Evolutionary conservation across 768 basidiomycete genomes (phyloP).

Genomic region (Kwoniella heveanensis): DNA sequence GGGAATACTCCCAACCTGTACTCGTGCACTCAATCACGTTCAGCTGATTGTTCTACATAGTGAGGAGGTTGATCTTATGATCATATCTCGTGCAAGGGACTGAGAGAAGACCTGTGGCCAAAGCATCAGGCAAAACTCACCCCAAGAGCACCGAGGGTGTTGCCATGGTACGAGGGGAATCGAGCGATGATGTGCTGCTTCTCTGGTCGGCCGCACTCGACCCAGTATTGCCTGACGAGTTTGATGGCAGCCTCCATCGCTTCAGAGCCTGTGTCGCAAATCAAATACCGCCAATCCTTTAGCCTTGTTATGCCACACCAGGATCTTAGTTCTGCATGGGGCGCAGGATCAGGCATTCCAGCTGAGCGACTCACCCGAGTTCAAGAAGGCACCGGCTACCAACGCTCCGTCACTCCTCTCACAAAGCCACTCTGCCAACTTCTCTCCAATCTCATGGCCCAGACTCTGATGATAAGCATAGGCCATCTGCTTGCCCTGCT

Average conservation of each 20-base stretch:
- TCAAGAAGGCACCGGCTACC: slow-evolving; percentile 19
- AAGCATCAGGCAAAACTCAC: too few relatives aligned
- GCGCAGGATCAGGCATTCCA: too few relatives aligned
- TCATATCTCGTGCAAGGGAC: too few relatives aligned
- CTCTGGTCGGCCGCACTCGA: slow-evolving; percentile 25
- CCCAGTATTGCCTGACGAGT: slow-evolving; percentile 41
- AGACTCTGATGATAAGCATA: slow-evolving; percentile 26
- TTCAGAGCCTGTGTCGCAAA: slow-evolving; percentile 34
- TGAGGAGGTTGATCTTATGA: too few relatives aligned
- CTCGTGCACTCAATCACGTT: too few relatives aligned
- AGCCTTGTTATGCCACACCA: too few relatives aligned
- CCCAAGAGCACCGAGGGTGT: slow-evolving; percentile 27
- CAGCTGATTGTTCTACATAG: too few relatives aligned
- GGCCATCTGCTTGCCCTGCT: slow-evolving; percentile 27
- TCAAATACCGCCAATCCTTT: too few relatives aligned
- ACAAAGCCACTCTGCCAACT: slow-evolving; percentile 24
- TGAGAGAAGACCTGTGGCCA: too few relatives aligned
- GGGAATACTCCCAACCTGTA: slow-evolving; percentile 16
- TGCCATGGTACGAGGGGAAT: slow-evolving; percentile 43
- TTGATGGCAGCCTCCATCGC: slow-evolving; percentile 42
- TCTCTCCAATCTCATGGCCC: slow-evolving; percentile 19
- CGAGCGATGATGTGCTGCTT: slow-evolving; percentile 34
- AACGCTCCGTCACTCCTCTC: slow-evolving; percentile 9
- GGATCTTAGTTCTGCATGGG: too few relatives aligned
- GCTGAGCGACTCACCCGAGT: slow-evolving; percentile 8